Base-by-base conservation (phyloP, 2,329 filamentous ascomycete species). In the Cordyceps sp. region DNA sequence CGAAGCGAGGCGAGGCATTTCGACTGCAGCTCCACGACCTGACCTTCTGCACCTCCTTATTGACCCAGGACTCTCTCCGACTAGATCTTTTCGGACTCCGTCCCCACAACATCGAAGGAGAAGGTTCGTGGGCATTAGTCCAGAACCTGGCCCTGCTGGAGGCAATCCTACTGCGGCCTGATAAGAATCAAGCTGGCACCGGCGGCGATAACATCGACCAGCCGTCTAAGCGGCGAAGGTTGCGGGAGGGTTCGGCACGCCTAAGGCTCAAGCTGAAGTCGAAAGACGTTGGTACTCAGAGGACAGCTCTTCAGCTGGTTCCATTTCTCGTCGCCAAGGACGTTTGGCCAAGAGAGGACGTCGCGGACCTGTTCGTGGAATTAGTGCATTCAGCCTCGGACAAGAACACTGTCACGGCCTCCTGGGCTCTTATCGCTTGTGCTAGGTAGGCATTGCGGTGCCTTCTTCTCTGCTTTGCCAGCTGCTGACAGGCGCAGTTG, bases 361-460 rank as follows among this genome's bases (percentile, higher is more conserved):
- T 78, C 18, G 51, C 55, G 5, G 59, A 64, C 1, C 49, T 78
- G 4, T 47, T 90, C 3, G 60, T 64, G 8, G 64, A 68, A 27
- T 55, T 92, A 13, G 55, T 64, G 13, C 52, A 57, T 10, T 62
- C 67, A 33, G 69, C 79, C 27, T 64, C 69, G 9, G 79, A 90
- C 45, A 86, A 93, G 44, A 74, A 78, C 41, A 55, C 58, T 12
- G 52, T 55, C 8, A 59, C 77, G 26, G 69, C 76, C 7, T 82
- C 76, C 0, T 98, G 90, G 90, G 78, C 84, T 14, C 73, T 93
- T 60, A 52, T 94, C 32, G 78, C 76, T n/a, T 72, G 84, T 47
- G 64, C 82, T 39, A 82, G 80, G 83, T 86, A 58, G 47, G 13
- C n/a, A n/a, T 30, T 15, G 12, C 18, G n/a, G 24, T 15, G 5